Evolutionary conservation across 768 basidiomycete species (phyloP), one percentile per base, ranked within the genome.

Genomic region (Tulasnella sp.): DNA sequence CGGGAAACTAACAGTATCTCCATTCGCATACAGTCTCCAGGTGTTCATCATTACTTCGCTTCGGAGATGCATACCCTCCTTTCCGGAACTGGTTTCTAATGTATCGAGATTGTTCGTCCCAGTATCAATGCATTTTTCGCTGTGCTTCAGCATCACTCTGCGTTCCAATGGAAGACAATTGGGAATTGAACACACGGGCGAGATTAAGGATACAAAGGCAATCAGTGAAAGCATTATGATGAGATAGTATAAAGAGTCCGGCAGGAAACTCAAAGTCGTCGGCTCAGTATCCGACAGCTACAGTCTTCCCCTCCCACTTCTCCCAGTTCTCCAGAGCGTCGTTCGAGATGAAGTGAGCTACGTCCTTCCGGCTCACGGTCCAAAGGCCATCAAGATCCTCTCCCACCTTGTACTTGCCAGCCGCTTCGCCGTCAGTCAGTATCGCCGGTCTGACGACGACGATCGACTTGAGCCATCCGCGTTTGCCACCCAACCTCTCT

Each of bases 331-430:
- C 11, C 34, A 67, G 16, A 9, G 22, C 11, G 29, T 67, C 65
- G 29, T 19, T 40, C 11, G 35, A 22, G 65, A 67, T 67, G 29
- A 67, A 67, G 32, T 67, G 65, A 11, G 65, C 65, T 11, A 67
- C 22, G 29, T 67, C 65, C 29, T 67, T 67, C 65, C 65, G 65
- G 39, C 65, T 67, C 6, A 67, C 22, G 22, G 32, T 67, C 7
- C 22, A 67, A 19, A 34, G 19, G 22, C 34, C 32, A 8, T 7
- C 8, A 6, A 67, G 6, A 8, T 34, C 39, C 11, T 67, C 65
- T 14, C 79, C 80, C 22, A 67, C 65, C 22, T 35, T 34, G 39
- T 67, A 67, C 22, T 67, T 67, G 26, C 65, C 65, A 34, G 32
- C 37, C 34, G 8, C 32, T 34, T 9, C 11, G 11, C 65, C 65